Evolutionary conservation across 441 rosid genomes (phyloP).

Genomic region (Biscutella laevigata): DNA sequence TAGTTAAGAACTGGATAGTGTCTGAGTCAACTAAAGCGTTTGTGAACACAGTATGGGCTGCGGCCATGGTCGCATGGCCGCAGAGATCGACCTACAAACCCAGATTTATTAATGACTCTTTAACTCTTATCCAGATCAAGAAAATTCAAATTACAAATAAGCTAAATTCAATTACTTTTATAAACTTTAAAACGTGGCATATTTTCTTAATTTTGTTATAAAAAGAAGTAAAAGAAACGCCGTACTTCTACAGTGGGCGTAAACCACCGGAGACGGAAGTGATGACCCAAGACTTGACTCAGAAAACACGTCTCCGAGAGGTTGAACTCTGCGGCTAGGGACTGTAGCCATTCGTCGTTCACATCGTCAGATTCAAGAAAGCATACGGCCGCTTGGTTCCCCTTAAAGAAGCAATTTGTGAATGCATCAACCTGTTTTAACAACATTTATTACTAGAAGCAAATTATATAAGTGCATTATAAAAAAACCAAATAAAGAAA

Average conservation of each 20-base stretch:
- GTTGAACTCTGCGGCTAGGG: conserved; percentile 55
- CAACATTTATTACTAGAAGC: too few relatives aligned
- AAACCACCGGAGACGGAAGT: conserved; percentile 64
- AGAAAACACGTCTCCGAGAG: conserved; percentile 43
- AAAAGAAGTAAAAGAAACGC: too few relatives aligned
- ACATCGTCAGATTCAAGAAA: conserved; percentile 32
- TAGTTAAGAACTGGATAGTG: conserved; percentile 41
- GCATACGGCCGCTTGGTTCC: conserved; percentile 65
- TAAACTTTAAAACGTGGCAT: too few relatives aligned
- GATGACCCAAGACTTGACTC: conserved; percentile 32
- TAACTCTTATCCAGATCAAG: too few relatives aligned
- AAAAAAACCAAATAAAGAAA: neutral
- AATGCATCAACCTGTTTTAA: conserved; percentile 56
- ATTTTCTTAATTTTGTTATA: too few relatives aligned
- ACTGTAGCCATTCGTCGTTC: conserved; percentile 52
- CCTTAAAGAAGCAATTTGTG: conserved; percentile 48
- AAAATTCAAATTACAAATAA: too few relatives aligned
- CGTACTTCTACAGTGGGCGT: too few relatives aligned
- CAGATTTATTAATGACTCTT: too few relatives aligned
- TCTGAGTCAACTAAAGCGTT: conserved; percentile 37
- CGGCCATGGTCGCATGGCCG: conserved; percentile 71
- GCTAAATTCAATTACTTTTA: too few relatives aligned
- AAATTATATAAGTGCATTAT: too few relatives aligned
- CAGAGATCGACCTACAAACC: conserved; percentile 32
- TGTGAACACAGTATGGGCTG: conserved; percentile 51